phyloP scores from a whole-genome alignment of 805 yeast genomes.

The Pachysolen tannophilus region DNA sequence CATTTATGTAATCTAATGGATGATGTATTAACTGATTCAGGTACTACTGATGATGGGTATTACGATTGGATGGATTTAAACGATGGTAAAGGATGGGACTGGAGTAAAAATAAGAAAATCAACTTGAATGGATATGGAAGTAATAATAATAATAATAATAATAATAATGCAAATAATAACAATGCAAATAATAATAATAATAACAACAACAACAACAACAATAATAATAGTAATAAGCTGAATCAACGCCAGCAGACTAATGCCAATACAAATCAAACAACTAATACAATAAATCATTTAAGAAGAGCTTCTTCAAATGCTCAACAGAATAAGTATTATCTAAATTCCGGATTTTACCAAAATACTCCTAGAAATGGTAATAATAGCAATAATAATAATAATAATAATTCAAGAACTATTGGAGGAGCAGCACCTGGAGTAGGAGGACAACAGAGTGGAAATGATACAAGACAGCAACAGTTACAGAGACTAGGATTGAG shows the following conservation, averaged over 20 bases:
- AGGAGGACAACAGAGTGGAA: not conserved
- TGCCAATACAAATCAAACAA: conserved; percentile 15
- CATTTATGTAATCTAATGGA: conserved; percentile 56
- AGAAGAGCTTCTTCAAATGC: conserved; percentile 17
- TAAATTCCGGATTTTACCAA: no score
- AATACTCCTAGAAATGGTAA: no score
- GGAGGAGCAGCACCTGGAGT: conserved; percentile 3
- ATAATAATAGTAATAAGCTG: conserved; percentile 7
- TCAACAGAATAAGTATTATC: conserved; percentile 10
- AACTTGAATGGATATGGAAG: conserved; percentile 75
- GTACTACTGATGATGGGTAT: conserved; percentile 54
- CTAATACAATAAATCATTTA: conserved; percentile 15
- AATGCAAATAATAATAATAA: conserved; percentile 15
- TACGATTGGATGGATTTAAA: conserved; percentile 81
- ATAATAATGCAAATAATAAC: conserved; percentile 13
- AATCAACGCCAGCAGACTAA: conserved; percentile 11
- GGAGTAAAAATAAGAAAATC: conserved; percentile 65
- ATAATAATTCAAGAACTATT: conserved; percentile 3
- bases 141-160: conserved; percentile 3
- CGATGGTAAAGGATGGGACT: conserved; percentile 78
- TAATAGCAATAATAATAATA: conserved; percentile 3
- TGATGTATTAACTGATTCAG: conserved; percentile 47
- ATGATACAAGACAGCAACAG: conserved; percentile 6
- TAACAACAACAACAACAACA: conserved; percentile 13
- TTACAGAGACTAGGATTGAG: conserved; percentile 9